Base-by-base conservation (phyloP, 139 green algal genomes). In the Tetraselmis striata region DNA sequence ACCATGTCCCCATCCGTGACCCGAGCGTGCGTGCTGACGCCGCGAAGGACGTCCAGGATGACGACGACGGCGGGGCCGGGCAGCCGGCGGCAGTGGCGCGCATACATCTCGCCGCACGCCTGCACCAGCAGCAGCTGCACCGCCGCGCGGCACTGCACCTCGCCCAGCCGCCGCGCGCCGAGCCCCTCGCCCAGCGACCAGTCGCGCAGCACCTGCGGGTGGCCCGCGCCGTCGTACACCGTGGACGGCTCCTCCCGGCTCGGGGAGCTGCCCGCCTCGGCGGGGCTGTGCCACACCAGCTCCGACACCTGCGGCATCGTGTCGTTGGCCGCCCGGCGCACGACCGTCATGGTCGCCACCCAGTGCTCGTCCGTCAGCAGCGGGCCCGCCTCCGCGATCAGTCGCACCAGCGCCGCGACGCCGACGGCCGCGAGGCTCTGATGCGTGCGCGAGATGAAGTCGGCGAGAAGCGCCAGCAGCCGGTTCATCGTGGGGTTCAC, bases 41-140 rank as follows among this genome's bases (percentile, higher is more conserved):
- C 58, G 23, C 90, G 75, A 31, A 98, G 87, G 11, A 87, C 78
- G 78, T 95, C 89, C 45, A 96, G 86, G 59, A 98, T 85, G 32
- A 81, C 2, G 26, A 86, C 78, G 0, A 89, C 83, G 29, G 91
- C 84, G 1, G 32, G 2, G 0, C 77, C 28, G 22, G 86, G 86
- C 79, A 95, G 84, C 27, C 59, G 28, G 23, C 30, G 27, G 0
- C 82, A 77, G 82, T 94, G 89, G 82, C 78, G 45, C 2, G 77
- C 78, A 83, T 93, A 94, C 31, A 96, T 82, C 81, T 96, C 89
- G 1, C 87, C 91, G 82, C 83, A 89, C 31, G 82, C 86, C 89
- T 97, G 92, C 87, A 98, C 96, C 81, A 98, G 85, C 84, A 99
- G 90, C 80, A 98, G 89, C 89, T 98, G 95, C 77, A 96, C 90